Percentiles rank a stretch among this genome's conserved stretches.
Evolutionary conservation across 495 filamentous ascomycete species (phyloP).

Genomic region (Staphylotrichum longicolle): DNA sequence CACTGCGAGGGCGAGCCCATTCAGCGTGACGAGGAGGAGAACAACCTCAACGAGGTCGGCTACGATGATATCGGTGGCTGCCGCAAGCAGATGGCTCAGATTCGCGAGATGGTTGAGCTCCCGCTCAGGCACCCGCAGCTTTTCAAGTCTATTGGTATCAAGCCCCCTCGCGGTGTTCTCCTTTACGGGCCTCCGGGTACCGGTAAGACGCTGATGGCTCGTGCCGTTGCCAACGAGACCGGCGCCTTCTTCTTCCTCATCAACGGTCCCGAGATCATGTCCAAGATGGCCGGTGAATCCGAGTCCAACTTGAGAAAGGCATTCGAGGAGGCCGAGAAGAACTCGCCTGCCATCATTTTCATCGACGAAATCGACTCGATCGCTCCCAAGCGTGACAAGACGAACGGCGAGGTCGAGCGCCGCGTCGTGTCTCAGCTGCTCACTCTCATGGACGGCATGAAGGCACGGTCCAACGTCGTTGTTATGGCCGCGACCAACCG

Average conservation of each 20-base stretch:
- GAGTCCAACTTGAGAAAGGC: conserved; percentile 97
- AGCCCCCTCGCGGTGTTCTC: conserved; percentile 96
- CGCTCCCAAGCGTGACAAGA: conserved; percentile 99
- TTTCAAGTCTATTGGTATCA: conserved; percentile 99
- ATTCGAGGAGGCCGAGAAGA: conserved; percentile 99
- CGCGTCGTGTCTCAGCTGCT: conserved; percentile 97
- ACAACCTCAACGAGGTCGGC: conserved; percentile 96
- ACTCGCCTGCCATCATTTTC: conserved; percentile 98
- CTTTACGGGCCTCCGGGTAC: conserved; percentile 98
- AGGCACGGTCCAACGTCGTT: conserved; percentile 95
- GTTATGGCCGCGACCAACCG: conserved; percentile 99
- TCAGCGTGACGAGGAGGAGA: conserved; percentile 97
- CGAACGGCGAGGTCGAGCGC: conserved; percentile 97
- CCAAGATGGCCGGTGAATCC: conserved; percentile 99
- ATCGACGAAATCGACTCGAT: conserved; percentile 99
- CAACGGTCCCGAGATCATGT: conserved; percentile 99
- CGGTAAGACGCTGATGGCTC: conserved; percentile 98
- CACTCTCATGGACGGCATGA: conserved; percentile 99
- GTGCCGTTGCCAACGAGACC: conserved; percentile 97
- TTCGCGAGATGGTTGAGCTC: conserved; percentile 96
- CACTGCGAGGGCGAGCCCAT: conserved; percentile 99
- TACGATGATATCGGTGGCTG: conserved; percentile 99
- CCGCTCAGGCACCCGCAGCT: conserved; percentile 95
- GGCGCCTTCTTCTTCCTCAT: conserved; percentile 99
- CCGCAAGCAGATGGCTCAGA: conserved; percentile 99